phyloP scores from a whole-genome alignment of 2,329 filamentous ascomycete genomes.

The Dactylellina leptospora region DNA sequence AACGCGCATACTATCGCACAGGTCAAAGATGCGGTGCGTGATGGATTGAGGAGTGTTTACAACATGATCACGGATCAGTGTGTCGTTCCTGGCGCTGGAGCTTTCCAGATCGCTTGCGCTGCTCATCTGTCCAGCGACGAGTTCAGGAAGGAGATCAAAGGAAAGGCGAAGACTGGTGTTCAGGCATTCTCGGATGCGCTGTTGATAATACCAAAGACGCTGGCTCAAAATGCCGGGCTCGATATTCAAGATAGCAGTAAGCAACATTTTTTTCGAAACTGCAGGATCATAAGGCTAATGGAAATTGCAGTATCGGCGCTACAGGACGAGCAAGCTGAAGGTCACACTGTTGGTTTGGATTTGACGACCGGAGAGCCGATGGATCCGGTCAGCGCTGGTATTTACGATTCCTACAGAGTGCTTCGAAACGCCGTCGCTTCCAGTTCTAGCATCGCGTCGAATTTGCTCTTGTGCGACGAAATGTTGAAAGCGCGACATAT shows the following conservation, averaged over 20 bases:
- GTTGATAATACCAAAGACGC: conserved; percentile 93
- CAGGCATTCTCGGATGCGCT: conserved; percentile 94
- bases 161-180: conserved; percentile 96
- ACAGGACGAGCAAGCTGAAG: conserved; percentile 84
- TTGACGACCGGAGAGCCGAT: conserved; percentile 88
- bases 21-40: conserved; percentile 93
- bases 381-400: conserved; percentile 90
- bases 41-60: conserved; percentile 94
- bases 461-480: conserved; percentile 94
- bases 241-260: conserved; percentile 94
- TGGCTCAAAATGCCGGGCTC: conserved; percentile 93
- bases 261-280: conserved; percentile 60
- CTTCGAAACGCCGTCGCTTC: conserved; percentile 92
- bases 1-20: conserved; percentile 97
- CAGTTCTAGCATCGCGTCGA: conserved; percentile 92
- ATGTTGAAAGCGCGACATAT: conserved; percentile 97
- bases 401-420: conserved; percentile 96
- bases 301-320: conserved; percentile 74
- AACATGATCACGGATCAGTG: conserved; percentile 99
- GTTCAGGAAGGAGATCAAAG: conserved; percentile 91
- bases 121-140: conserved; percentile 84
- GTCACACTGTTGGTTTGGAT: conserved; percentile 85
- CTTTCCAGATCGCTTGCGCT: conserved; percentile 94
- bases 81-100: conserved; percentile 91
- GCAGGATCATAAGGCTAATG: conserved; percentile 37